Conservation (phyloP, 2,329 filamentous ascomycete species). For the Aspergillus novofumigatus region DNA sequence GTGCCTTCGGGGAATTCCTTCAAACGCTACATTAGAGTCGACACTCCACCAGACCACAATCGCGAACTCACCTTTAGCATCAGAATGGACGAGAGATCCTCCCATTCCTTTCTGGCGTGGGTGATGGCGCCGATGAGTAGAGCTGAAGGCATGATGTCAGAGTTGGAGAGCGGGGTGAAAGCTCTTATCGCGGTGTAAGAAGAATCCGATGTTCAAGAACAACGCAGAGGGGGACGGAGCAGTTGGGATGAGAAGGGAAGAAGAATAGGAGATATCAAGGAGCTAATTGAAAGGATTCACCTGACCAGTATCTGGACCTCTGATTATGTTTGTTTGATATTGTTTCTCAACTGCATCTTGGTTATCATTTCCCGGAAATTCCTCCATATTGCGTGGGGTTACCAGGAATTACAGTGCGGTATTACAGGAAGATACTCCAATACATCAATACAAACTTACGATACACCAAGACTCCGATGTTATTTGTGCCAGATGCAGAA, state of each 20-base stretch:
- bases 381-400: neutral
- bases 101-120: conserved; percentile 43
- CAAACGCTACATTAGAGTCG: neutral
- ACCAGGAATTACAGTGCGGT: neutral
- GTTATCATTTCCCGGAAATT: neutral
- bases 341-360: neutral
- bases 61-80: conserved; percentile 35
- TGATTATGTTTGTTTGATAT: too few species aligned
- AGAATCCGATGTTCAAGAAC: neutral
- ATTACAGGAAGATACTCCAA: neutral
- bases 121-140: conserved; percentile 44
- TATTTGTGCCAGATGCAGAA: neutral
- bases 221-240: neutral
- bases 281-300: neutral
- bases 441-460: neutral
- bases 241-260: neutral
- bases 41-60: neutral
- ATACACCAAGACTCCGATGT: neutral
- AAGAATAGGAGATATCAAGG: neutral
- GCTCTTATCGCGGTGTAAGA: neutral
- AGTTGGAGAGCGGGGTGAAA: conserved; percentile 6
- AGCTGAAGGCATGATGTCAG: conserved; percentile 34
- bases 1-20: conserved; percentile 53
- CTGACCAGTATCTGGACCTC: neutral
- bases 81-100: conserved; percentile 37